Percentiles rank a stretch among this genome's conserved stretches.
Conservation (phyloP, 306 rosid species). For the Quercus alba region DNA sequence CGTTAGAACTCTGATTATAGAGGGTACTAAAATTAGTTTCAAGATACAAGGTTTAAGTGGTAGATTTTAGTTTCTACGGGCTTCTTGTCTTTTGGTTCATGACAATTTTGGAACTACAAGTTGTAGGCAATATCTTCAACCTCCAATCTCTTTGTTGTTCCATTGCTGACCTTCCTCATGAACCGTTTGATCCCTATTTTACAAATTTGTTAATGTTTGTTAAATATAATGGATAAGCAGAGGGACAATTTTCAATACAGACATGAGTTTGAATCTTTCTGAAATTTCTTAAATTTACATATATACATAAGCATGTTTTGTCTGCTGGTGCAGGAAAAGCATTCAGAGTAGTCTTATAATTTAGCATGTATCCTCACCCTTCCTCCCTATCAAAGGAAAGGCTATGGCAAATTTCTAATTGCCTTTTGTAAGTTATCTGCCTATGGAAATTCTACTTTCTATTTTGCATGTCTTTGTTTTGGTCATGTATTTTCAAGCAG, state of each 20-base stretch:
- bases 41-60: not conserved
- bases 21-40: not conserved
- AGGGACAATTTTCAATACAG: not conserved
- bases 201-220: not conserved
- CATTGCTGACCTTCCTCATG: not conserved
- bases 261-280: not conserved
- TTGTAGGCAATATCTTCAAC: not conserved
- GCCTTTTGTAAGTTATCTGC: constrained; percentile 78
- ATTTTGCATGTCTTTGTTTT: not conserved
- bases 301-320: not conserved
- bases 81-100: not conserved
- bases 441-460: not conserved
- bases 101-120: not conserved
- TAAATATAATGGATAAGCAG: constrained; percentile 1
- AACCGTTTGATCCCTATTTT: constrained; percentile 6
- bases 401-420: constrained; percentile 97
- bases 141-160: not conserved
- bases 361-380: constrained; percentile 97
- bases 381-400: constrained; percentile 99
- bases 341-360: constrained; percentile 97
- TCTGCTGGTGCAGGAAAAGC: constrained; percentile 75
- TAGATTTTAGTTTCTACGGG: not conserved
- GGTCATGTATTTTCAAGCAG: not conserved
- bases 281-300: not conserved
- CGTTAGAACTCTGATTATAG: not conserved